Percentiles rank a stretch among this genome's conserved stretches.
These are phyloP conservation scores for Diatrype stigma DNA, from an alignment of 2,329 filamentous ascomycete species.

Conservation along the genomic window DNA sequence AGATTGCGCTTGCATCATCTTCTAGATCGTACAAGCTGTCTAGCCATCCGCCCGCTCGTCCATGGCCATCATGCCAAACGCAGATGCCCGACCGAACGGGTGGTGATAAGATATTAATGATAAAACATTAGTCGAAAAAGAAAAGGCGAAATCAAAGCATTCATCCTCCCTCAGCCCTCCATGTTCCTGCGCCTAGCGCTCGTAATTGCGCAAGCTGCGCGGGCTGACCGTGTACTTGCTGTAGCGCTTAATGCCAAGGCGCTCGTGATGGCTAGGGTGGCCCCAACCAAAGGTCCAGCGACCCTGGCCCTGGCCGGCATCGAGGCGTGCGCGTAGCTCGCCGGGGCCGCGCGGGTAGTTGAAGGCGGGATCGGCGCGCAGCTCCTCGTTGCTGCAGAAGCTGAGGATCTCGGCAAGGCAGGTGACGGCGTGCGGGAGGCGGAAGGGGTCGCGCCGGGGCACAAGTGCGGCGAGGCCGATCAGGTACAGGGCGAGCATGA, in stretches of 20 bases:
- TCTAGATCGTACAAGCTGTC: too few species aligned
- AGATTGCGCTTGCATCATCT: too few species aligned
- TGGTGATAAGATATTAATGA: too few species aligned
- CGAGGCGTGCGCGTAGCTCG: constrained; percentile 66
- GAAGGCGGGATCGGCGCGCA: constrained; percentile 71
- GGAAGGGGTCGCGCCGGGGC: constrained; percentile 55
- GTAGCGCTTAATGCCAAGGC: constrained; percentile 26
- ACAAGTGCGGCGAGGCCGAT: constrained; percentile 58
- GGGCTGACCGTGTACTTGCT: constrained; percentile 25
- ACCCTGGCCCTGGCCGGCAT: constrained; percentile 48
- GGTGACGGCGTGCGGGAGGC: constrained; percentile 69
- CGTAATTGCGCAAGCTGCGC: constrained; percentile 16
- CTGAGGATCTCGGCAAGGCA: constrained; percentile 74
- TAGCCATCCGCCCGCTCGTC: too few species aligned
- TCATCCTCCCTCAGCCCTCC: too few species aligned
- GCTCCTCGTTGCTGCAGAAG: constrained; percentile 69
- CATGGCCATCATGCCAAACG: too few species aligned
- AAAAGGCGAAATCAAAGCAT: too few species aligned
- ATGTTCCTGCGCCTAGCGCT: constrained; percentile 9
- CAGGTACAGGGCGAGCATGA: constrained; percentile 66
- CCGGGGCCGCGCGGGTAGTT: constrained; percentile 60
- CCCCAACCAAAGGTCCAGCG: constrained; percentile 49
- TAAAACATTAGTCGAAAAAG: too few species aligned
- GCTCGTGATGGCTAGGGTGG: constrained; percentile 23
- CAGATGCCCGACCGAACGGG: too few species aligned